Evolutionary conservation across 2,329 filamentous ascomycete species (phyloP).

Genomic region (Penicillium olsonii): DNA sequence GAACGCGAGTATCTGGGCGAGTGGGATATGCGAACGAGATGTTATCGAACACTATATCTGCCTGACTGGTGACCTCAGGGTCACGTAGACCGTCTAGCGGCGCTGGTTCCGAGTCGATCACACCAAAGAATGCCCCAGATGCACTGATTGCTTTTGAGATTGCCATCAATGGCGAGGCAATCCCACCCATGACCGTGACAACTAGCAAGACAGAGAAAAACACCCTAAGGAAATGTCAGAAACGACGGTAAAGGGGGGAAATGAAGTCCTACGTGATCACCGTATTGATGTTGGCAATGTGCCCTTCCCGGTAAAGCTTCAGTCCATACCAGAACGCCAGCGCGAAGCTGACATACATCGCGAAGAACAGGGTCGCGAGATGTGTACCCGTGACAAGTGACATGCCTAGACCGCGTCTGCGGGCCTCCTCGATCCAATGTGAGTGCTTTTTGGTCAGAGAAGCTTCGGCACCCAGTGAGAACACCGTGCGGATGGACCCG

Average conservation of each 20-base stretch:
- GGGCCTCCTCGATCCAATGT: constrained; percentile 39
- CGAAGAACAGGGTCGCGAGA: constrained; percentile 37
- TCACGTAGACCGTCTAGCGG: constrained; percentile 43
- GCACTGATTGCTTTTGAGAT: constrained; percentile 39
- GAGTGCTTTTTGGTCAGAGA: constrained; percentile 40
- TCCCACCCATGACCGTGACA: constrained; percentile 28
- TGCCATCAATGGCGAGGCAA: constrained; percentile 36
- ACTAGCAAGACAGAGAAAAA: constrained; percentile 38
- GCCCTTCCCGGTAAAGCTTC: constrained; percentile 35
- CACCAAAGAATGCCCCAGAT: constrained; percentile 33
- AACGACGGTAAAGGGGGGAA: too few species aligned
- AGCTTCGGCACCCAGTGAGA: constrained; percentile 46
- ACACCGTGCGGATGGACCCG: constrained; percentile 46
- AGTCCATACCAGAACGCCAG: constrained; percentile 43
- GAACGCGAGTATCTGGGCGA: not conserved
- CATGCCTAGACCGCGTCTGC: constrained; percentile 31
- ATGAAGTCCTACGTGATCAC: constrained; percentile 36
- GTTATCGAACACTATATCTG: constrained; percentile 2
- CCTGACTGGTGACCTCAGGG: not conserved
- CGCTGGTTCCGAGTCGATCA: constrained; percentile 31
- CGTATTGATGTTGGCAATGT: constrained; percentile 36
- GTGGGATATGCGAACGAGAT: constrained; percentile 2
- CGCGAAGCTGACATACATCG: constrained; percentile 39
- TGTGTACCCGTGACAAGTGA: constrained; percentile 33
- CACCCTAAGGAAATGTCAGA: constrained; percentile 25